Base-by-base conservation (phyloP, 495 filamentous ascomycete genomes). In the Chaetomidium leptoderma region DNA sequence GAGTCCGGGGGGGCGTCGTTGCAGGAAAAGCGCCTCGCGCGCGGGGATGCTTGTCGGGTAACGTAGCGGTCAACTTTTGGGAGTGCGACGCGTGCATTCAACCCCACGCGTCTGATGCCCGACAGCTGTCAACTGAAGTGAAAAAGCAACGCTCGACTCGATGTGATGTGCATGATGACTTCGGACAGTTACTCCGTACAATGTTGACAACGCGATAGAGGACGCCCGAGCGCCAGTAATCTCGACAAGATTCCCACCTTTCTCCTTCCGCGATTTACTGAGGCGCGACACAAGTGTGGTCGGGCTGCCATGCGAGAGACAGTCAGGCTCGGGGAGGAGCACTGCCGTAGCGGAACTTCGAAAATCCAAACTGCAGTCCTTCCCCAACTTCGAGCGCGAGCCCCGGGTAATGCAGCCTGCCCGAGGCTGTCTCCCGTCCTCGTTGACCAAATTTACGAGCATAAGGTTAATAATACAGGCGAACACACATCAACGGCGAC, bases 281-380 rank as follows among this genome's bases (percentile, higher is more conserved):
- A 57, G 64, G 63, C 60, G 64, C 65, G 66, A 64, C 60, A 52
- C 58, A 62, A 51, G 49, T 16, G 21, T 17, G 52, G 56, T 35
- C 53, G 54, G 53, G 32, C 36, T 23, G 48, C n/a, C 57, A 64
- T 59, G 63, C 66, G 55, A 64, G 59, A 53, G 51, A 44, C 39
- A 33, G 26, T 46, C 44, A n/a, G 24, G 24, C 44, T 29, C 24
- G 23, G 44, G 17, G 27, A 14, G 17, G 45, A 45, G 23, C 9
- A 44, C n/a, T n/a, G n/a, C n/a, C n/a, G n/a, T n/a, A n/a, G n/a
- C n/a, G n/a, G n/a, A n/a, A n/a, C n/a, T n/a, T n/a, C n/a, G n/a
- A n/a, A n/a, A n/a, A n/a, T n/a, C n/a, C n/a, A n/a, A n/a, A n/a
- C n/a, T n/a, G n/a, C n/a, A n/a, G n/a, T n/a, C n/a, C n/a, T n/a